Conservation (phyloP, 2,329 filamentous ascomycete genomes). For the Pseudogymnoascus destructans region DNA sequence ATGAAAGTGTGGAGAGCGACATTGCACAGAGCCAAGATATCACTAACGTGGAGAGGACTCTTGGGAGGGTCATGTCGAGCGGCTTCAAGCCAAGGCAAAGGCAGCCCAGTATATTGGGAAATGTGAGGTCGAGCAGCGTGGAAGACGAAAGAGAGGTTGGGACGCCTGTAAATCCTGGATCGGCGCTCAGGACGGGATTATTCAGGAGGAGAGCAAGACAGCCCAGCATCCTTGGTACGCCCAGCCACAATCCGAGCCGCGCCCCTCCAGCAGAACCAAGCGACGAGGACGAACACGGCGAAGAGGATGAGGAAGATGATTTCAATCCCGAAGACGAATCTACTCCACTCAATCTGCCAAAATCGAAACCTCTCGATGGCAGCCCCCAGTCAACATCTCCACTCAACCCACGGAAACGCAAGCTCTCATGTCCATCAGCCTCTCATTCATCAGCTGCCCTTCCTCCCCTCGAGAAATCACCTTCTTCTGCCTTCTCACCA, state of each 20-base stretch:
- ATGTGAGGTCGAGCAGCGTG: slow-evolving; percentile 20
- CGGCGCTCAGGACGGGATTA: slow-evolving; percentile 38
- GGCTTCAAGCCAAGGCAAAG: slow-evolving; percentile 25
- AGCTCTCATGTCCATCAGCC: slow-evolving; percentile 27
- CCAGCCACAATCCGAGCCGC: slow-evolving; percentile 1
- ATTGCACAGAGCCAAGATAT: slow-evolving; percentile 9
- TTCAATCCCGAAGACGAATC: slow-evolving; percentile 55
- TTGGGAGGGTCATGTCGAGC: neutral
- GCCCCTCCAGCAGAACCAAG: slow-evolving; percentile 21
- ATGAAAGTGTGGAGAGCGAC: slow-evolving; percentile 7
- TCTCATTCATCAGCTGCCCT: slow-evolving; percentile 19
- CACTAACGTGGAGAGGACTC: slow-evolving; percentile 4
- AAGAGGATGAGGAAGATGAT: slow-evolving; percentile 35
- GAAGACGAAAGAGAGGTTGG: slow-evolving; percentile 10
- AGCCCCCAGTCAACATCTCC: slow-evolving; percentile 25
- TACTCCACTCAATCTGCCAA: slow-evolving; percentile 45
- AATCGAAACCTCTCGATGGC: slow-evolving; percentile 25
- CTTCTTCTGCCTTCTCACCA: slow-evolving; percentile 6
- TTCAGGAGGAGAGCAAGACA: slow-evolving; percentile 46
- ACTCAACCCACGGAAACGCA: slow-evolving; percentile 39
- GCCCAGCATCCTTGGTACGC: slow-evolving; percentile 43
- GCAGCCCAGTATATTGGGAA: slow-evolving; percentile 26
- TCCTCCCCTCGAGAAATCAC: slow-evolving; percentile 10
- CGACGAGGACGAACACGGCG: slow-evolving; percentile 28
- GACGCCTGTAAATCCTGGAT: slow-evolving; percentile 24